phyloP scores from a whole-genome alignment of 2,329 filamentous ascomycete genomes.

The Endoconidiophora laricicola region DNA sequence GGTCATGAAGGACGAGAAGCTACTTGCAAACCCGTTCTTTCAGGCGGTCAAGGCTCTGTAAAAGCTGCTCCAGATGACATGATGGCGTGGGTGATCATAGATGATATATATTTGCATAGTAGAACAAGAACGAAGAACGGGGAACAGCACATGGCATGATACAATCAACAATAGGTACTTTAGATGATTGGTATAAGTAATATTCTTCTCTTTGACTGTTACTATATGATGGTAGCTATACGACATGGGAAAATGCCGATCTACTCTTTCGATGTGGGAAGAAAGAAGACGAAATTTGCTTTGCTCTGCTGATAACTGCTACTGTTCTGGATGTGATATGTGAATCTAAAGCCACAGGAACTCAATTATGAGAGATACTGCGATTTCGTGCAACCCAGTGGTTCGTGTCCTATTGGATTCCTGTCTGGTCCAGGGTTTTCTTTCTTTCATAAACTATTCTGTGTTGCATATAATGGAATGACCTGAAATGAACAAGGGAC shows the following conservation, averaged over 20 bases:
- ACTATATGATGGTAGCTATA: slow-evolving; percentile 5
- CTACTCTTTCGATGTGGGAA: slow-evolving; percentile 2
- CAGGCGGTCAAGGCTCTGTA: slow-evolving; percentile 41
- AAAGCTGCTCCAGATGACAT: slow-evolving; percentile 10
- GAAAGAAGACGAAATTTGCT: background rate
- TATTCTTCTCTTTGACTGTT: slow-evolving; percentile 6
- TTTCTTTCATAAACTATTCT: too few relatives aligned
- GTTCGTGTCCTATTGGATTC: slow-evolving; percentile 7
- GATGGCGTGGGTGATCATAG: too few relatives aligned
- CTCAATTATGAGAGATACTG: background rate
- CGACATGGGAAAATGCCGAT: background rate
- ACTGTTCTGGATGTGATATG: background rate
- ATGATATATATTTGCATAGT: background rate
- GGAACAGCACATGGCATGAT: slow-evolving; percentile 5
- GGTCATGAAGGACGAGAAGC: slow-evolving; percentile 53
- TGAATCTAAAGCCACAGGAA: slow-evolving; percentile 1
- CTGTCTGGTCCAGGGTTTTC: slow-evolving; percentile 12
- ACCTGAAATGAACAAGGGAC: too few relatives aligned
- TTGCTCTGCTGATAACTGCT: background rate
- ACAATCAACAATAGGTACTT: background rate
- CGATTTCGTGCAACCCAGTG: background rate
- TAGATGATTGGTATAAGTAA: too few relatives aligned
- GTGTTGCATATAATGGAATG: too few relatives aligned
- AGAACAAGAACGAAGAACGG: background rate
- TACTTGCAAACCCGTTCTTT: slow-evolving; percentile 53